Evolutionary conservation across 2,329 filamentous ascomycete genomes (phyloP), one percentile per base, ranked within the genome.

Genomic region (Aspergillus sp.): DNA sequence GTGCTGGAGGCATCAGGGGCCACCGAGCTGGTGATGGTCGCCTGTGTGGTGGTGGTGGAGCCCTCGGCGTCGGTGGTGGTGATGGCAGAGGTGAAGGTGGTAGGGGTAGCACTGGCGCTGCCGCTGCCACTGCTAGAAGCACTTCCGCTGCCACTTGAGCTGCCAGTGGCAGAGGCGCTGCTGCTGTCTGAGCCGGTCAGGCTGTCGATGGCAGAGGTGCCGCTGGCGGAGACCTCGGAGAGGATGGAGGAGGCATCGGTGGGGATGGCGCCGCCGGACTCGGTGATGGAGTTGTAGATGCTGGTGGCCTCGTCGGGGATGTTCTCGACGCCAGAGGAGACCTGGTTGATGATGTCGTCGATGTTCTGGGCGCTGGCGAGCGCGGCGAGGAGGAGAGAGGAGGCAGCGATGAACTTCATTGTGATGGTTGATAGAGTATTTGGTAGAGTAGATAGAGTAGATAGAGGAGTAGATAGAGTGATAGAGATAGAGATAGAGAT

Each of bases 321-420:
- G 11, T 48, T 21, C 5, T 15, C 46, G 47, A 17, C 50, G n/a
- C 21, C 40, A 5, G 49, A 48, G 15, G 35, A 6, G 14, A 5
- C 14, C 56, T 61, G 52, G 45, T 50, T 51, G 23, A 52, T 15
- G n/a, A n/a, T 14, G 44, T 53, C 33, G 8, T 31, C 44, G 39
- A 56, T 31, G 39, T 51, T 27, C 27, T 57, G 55, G 35, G 61
- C 11, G 43, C 53, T 50, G 7, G 66, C 55, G 35, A 68, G 59
- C 49, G 57, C 39, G 47, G 68, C 39, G 62, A 62, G 59, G 46
- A 68, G 62, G 52, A 71, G 62, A 37, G 61, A 47, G 45, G 68
- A 63, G 57, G 63, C 50, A 57, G 69, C 52, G 44, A 65, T 51
- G 55, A 70, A 62, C 62, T 70, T 68, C 69, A 71, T 71, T 62